These are phyloP conservation scores for Camellia oleifera DNA, from an alignment of 179 eudicot genomes.

Conservation along the genomic window DNA sequence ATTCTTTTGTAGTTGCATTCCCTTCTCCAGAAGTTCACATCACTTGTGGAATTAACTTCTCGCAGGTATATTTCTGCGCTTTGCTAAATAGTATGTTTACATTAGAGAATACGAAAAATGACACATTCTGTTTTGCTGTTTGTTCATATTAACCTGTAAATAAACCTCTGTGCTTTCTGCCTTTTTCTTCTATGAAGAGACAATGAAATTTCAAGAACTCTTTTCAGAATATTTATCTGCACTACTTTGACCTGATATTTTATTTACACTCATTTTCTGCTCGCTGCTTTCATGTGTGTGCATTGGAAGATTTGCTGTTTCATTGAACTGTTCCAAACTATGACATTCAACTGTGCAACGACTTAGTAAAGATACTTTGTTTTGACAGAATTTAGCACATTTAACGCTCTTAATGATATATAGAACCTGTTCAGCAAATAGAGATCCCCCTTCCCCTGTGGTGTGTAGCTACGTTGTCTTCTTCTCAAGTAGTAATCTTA, in stretches of 20 bases:
- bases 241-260: background rate
- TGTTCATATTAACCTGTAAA: background rate
- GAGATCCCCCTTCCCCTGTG: no score
- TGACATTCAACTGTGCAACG: background rate
- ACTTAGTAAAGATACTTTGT: background rate
- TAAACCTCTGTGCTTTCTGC: background rate
- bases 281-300: background rate
- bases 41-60: constrained; percentile 75
- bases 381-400: no score
- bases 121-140: background rate
- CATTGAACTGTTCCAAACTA: background rate
- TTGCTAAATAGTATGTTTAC: background rate
- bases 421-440: no score
- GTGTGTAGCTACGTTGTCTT: no score
- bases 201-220: constrained; percentile 3
- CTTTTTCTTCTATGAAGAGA: background rate
- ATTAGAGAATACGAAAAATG: no score
- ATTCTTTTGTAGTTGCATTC: constrained; percentile 76
- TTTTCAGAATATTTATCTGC: background rate
- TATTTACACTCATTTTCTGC: background rate
- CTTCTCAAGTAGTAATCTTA: no score
- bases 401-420: no score
- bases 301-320: background rate
- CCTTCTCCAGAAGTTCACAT: constrained; percentile 56
- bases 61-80: constrained; percentile 44